Evolutionary conservation across 768 basidiomycete species (phyloP), one percentile per base, ranked within the genome.

Genomic region (Rhizopogon roseolus): DNA sequence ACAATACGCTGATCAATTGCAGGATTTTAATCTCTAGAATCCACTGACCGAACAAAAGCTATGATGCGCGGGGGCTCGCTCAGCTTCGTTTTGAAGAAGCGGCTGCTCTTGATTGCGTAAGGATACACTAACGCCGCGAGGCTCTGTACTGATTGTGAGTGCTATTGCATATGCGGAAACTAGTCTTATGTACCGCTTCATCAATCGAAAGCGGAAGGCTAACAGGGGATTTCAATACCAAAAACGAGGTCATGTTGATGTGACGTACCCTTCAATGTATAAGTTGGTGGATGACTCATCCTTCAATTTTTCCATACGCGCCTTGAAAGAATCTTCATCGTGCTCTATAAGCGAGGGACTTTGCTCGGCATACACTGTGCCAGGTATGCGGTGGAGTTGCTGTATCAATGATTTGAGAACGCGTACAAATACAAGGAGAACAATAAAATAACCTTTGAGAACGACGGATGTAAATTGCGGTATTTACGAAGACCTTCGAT

Each of bases 341-440:
- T 59, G 62, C 39, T 67, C 67, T n/a, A 59, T 60, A 17, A 62
- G 60, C 38, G 65, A 61, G 9, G 49, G 53, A 34, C 48, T 49
- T 11, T 69, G 56, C 37, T 76, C 75, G 7, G 83, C 77, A 60
- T 86, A 88, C 41, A 75, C 66, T 2, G 88, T 87, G 9, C 89
- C 89, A 6, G 88, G 89, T 42, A 92, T 91, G 64, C 90, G 89
- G 70, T 92, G 89, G n/a, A 86, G 76, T 72, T 77, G 80, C 80
- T 81, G 56, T 29, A 44, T 36, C 29, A 46, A 14, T 27, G 29
- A 1, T 4, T 36, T 51, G 25, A 60, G 46, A 38, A 29, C 52
- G 57, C 42, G 55, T 29, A 54, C 22, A n/a, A 13, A 44, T 1
- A 17, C 6, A 9, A 6, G 25, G 19, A 10, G 14, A 36, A 57